Base-by-base conservation (phyloP, 2,329 filamentous ascomycete species). In the Cladosporium sphaerospermum region DNA sequence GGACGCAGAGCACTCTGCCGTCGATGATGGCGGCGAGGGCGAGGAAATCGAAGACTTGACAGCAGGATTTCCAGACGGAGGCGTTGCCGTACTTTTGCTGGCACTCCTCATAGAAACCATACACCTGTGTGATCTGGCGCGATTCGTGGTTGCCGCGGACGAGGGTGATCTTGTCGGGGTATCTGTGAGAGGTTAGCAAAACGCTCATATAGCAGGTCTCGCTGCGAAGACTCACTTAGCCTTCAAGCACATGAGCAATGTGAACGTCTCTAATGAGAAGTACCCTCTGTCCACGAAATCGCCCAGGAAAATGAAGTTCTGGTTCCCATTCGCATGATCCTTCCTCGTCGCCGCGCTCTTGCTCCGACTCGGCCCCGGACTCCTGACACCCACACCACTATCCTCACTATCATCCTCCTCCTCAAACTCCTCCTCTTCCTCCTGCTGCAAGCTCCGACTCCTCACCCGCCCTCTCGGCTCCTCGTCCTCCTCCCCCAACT, bases 21-120 rank as follows among this genome's bases (percentile, higher is more conserved):
- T 88, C 85, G 59, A 88, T 85, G 62, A 88, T 81, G 49, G 85
- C 85, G 52, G 84, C 85, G 54, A 88, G 77, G 14, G 85, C 84
- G 59, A 89, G 81, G 67, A 87, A 89, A 68, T 89, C 85, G 64
- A 89, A 89, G 41, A 89, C 83, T 68, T 88, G 85, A 62, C 85
- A 88, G 69, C 86, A 88, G 48, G 84, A 85, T 70, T 88, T 88
- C 85, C 85, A 89, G 51, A 89, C 85, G 32, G 83, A 86, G 6
- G 85, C 85, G 68, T 88, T 88, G 56, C 85, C 85, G 63, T 89
- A 89, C 67, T 89, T 89, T 61, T 84, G 82, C 61, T 86, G 78
- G 64, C 85, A 89, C 66, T 89, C 85, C 65, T 88, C 85, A 69
- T 88, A 88, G 69, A 89, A 89, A 31, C 85, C 85, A 66, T 89